Evolutionary conservation across 2,329 filamentous ascomycete genomes (phyloP).

Genomic region (Akanthomyces dipterigenus): DNA sequence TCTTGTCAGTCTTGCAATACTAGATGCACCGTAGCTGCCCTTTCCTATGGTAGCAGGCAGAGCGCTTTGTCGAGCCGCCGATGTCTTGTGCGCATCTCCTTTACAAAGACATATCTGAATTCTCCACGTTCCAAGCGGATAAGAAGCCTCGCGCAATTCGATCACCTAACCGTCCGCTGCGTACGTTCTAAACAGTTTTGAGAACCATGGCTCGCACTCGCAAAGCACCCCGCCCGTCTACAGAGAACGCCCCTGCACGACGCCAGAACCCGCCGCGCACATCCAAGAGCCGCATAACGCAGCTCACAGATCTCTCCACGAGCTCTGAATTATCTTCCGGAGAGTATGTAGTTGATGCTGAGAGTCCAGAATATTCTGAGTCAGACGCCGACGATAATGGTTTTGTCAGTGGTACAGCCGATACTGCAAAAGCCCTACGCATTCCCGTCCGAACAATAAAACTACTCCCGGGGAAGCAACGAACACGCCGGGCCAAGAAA

Average conservation of each 20-base stretch:
- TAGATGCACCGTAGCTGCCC: background rate
- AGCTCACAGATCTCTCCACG: slow-evolving; percentile 5
- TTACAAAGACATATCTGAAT: background rate
- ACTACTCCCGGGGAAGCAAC: background rate
- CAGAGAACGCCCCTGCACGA: background rate
- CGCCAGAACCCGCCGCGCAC: slow-evolving; percentile 7
- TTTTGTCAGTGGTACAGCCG: background rate
- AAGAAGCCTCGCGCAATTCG: too few relatives aligned
- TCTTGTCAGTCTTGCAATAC: background rate
- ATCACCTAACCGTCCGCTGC: background rate
- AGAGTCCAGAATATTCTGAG: background rate
- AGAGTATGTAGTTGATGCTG: background rate
- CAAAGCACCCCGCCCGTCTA: background rate
- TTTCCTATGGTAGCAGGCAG: background rate
- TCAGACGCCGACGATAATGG: background rate
- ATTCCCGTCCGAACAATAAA: background rate
- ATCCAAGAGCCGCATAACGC: slow-evolving; percentile 1
- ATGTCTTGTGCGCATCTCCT: background rate
- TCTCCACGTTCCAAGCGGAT: background rate
- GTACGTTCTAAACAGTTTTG: background rate
- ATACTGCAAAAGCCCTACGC: background rate
- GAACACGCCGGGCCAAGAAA: background rate
- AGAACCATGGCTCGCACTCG: slow-evolving; percentile 5
- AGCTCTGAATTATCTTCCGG: background rate
- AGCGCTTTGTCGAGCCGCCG: background rate